Conservation (phyloP, 768 basidiomycete genomes). For the Boletus subcaerulescens region DNA sequence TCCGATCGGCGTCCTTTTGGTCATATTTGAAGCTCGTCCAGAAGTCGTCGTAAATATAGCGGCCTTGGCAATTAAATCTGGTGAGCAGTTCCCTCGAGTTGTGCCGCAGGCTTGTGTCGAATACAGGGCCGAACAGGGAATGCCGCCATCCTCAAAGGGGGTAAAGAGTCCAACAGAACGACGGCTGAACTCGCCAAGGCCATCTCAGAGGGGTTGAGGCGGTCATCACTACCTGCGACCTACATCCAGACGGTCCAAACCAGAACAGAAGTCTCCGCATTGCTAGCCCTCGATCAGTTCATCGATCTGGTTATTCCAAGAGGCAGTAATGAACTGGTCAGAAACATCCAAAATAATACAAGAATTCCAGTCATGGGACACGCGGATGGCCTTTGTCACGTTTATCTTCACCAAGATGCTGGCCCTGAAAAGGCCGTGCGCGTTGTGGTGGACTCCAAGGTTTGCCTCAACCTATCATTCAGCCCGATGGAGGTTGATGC, state of each 20-base stretch:
- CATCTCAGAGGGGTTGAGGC: conserved; percentile 73
- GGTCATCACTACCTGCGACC: conserved; percentile 67
- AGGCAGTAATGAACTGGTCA: conserved; percentile 89
- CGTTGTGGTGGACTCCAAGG: conserved; percentile 89
- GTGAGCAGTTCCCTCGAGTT: conserved; percentile 40
- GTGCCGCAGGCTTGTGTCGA: background rate
- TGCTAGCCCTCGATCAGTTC: conserved; percentile 84
- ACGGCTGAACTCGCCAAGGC: conserved; percentile 71
- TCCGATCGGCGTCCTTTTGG: conserved; percentile 92
- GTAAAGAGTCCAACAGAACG: conserved; percentile 89
- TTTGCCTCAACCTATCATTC: conserved; percentile 28
- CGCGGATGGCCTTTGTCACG: conserved; percentile 91
- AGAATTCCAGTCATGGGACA: conserved; percentile 99
- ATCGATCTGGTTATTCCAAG: conserved; percentile 97
- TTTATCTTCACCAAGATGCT: conserved; percentile 85
- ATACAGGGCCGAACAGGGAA: conserved; percentile 58
- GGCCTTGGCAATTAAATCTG: conserved; percentile 93
- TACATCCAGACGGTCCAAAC: conserved; percentile 94
- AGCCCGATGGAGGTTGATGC: background rate
- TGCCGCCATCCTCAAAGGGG: conserved; percentile 95
- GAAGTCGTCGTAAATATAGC: conserved; percentile 99
- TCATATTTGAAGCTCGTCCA: conserved; percentile 96
- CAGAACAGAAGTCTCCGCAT: conserved; percentile 82
- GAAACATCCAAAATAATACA: conserved; percentile 83
- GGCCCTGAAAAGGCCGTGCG: conserved; percentile 75